Conservation (phyloP, 352 stramenopile genomes). For the Aphanomyces stellatus region DNA sequence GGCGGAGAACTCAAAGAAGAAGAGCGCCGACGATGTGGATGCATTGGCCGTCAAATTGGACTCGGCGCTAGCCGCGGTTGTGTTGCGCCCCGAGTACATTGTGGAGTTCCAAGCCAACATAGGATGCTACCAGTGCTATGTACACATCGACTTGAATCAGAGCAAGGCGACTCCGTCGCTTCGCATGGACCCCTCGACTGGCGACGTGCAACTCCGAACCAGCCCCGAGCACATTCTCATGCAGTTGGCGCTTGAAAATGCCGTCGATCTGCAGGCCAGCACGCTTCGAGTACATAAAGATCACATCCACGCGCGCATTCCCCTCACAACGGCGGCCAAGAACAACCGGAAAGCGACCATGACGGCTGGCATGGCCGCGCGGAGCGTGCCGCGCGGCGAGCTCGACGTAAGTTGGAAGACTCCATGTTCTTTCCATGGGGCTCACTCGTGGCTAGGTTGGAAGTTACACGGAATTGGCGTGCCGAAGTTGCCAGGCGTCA, state of each 20-base stretch:
- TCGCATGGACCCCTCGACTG: conserved; percentile 22
- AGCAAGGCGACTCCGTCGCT: conserved; percentile 33
- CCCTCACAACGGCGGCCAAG: conserved; percentile 40
- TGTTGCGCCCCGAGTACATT: conserved; percentile 27
- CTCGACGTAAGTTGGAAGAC: conserved; percentile 15
- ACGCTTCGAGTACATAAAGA: conserved; percentile 14
- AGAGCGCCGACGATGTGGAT: conserved; percentile 31
- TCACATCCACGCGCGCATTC: conserved; percentile 41
- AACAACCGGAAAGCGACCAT: conserved; percentile 16
- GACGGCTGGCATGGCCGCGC: conserved; percentile 9
- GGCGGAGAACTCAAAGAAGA: conserved; percentile 23
- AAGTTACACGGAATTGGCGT: conserved; percentile 38
- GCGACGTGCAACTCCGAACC: conserved; percentile 36
- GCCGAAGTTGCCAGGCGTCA: conserved; percentile 30
- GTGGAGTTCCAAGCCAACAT: conserved; percentile 79
- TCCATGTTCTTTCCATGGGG: no score
- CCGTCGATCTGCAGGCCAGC: conserved; percentile 1
- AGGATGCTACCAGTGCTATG: conserved; percentile 69
- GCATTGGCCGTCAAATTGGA: conserved; percentile 23
- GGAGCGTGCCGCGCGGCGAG: neutral
- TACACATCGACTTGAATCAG: conserved; percentile 53
- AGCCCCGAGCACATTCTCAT: neutral
- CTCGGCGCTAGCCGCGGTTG: conserved; percentile 18
- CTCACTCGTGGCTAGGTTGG: no score
- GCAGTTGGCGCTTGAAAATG: neutral